Base-by-base conservation (phyloP, 495 filamentous ascomycete species). In the Aspergillus saccharolyticus region DNA sequence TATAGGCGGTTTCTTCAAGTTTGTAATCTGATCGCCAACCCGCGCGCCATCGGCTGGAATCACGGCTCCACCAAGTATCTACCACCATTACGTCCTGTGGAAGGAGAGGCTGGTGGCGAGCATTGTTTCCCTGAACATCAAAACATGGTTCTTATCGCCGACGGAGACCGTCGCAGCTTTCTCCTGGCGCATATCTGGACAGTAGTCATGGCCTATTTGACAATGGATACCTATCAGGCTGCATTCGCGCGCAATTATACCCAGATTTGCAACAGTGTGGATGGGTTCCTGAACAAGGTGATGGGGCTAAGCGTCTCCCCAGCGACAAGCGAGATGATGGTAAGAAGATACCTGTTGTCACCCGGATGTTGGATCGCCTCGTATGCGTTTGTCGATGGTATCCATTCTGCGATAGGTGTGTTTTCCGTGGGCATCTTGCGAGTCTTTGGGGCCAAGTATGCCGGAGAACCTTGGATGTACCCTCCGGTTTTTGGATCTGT, bases 381-480 rank as follows among this genome's bases (percentile, higher is more conserved):
- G 25, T 62, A 59, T 30, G 56, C 59, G 3, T 65, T 65, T n/a
- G 42, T 65, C 28, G 63, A 62, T 18, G 63, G 59, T 4, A 52
- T 62, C 44, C 59, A 54, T 45, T 51, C 63, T 12, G 28, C 44
- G 3, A 19, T 43, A n/a, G 56, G 46, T 17, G 18, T 65, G 3
- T 28, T 61, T 22, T 46, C 30, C 5, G 56, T 65, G 12, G 53
- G 54, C 5, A 42, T 50, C 0, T 22, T 65, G 9, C 25, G 51
- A 15, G 7, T 53, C 16, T 12, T 64, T 14, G 49, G 55, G 15
- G 43, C 52, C 15, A 20, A 21, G 15, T 25, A 53, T 15, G 49
- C 63, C 0, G 53, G 21, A 9, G 63, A 62, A 25, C 56, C 63
- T 47, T 65, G 63, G 63, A 65, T 65, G 63, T 61, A 64, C 44